phyloP scores from a whole-genome alignment of 2,329 filamentous ascomycete species.

The Hirsutella minnesotensis region DNA sequence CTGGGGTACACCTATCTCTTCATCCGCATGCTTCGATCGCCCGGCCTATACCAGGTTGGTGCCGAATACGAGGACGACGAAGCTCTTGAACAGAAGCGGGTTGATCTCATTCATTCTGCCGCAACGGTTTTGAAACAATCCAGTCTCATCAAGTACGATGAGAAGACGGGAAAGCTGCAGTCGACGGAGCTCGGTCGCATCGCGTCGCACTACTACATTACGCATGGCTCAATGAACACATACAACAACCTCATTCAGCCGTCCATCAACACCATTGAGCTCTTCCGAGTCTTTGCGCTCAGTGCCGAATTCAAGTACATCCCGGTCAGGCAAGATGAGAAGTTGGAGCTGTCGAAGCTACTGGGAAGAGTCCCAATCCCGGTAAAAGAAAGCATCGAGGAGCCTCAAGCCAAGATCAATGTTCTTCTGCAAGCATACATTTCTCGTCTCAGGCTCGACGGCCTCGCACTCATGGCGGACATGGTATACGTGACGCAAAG shows the following conservation, averaged over 20 bases:
- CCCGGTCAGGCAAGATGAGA: constrained; percentile 93
- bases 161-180: constrained; percentile 79
- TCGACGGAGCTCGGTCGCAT: constrained; percentile 90
- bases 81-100: constrained; percentile 85
- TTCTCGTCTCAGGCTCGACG: constrained; percentile 85
- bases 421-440: constrained; percentile 95
- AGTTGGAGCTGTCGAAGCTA: constrained; percentile 87
- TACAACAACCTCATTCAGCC: constrained; percentile 95
- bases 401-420: constrained; percentile 96
- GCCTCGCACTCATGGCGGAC: constrained; percentile 91
- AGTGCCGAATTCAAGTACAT: constrained; percentile 99
- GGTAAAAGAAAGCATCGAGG: constrained; percentile 94
- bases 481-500: constrained; percentile 98
- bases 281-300: constrained; percentile 91
- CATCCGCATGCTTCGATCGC: constrained; percentile 92
- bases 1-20: constrained; percentile 97
- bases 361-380: constrained; percentile 85
- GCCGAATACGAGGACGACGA: constrained; percentile 91
- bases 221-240: constrained; percentile 88
- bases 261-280: constrained; percentile 82
- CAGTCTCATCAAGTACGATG: constrained; percentile 87
- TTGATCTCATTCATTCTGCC: constrained; percentile 94
- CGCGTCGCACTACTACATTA: constrained; percentile 97
- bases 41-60: constrained; percentile 88
- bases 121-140: constrained; percentile 78